Percentiles rank a stretch among this genome's conserved stretches.
Conservation (phyloP, 495 filamentous ascomycete species). For the Ascobolus immersus region DNA sequence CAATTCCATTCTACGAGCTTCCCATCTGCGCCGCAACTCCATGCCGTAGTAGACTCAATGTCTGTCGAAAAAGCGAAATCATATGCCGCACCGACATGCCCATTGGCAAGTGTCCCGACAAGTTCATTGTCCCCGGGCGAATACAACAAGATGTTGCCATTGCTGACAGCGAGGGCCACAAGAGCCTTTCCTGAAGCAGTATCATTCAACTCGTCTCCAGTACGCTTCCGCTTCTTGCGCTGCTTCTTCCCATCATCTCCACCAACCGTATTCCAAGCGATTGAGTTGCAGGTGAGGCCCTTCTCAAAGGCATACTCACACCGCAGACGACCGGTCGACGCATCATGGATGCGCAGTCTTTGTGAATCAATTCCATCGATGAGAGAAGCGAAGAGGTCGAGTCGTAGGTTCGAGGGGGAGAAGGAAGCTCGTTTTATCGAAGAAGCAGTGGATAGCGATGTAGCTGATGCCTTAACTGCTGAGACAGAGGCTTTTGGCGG, state of each 20-base stretch:
- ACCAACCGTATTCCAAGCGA: slow-evolving; percentile 26
- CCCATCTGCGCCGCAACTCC: slow-evolving; percentile 35
- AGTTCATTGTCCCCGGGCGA: slow-evolving; percentile 28
- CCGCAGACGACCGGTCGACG: slow-evolving; percentile 28
- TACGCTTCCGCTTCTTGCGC: slow-evolving; percentile 38
- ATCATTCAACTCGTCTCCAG: slow-evolving; percentile 19
- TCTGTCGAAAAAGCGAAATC: slow-evolving; percentile 30
- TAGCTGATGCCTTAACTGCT: slow-evolving; percentile 19
- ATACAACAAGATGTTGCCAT: slow-evolving; percentile 28
- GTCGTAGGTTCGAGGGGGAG: slow-evolving; percentile 29
- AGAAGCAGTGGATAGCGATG: slow-evolving; percentile 24
- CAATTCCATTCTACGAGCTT: slow-evolving; percentile 37
- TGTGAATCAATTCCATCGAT: slow-evolving; percentile 34
- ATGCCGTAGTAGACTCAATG: slow-evolving; percentile 22
- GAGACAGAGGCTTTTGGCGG: no score
- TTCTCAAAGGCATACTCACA: slow-evolving; percentile 29
- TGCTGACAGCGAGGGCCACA: slow-evolving; percentile 29
- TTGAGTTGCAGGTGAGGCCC: slow-evolving; percentile 27
- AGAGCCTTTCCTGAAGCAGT: slow-evolving; percentile 21
- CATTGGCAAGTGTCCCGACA: slow-evolving; percentile 24
- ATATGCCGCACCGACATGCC: slow-evolving; percentile 29
- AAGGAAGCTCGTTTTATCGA: slow-evolving; percentile 28
- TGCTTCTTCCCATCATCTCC: slow-evolving; percentile 13
- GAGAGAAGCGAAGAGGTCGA: slow-evolving; percentile 33
- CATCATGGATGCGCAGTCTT: slow-evolving; percentile 34